Percentiles rank a stretch among this genome's conserved stretches.
Evolutionary conservation across 768 basidiomycete species (phyloP).

Genomic region (Hygrophorus pudorinus): DNA sequence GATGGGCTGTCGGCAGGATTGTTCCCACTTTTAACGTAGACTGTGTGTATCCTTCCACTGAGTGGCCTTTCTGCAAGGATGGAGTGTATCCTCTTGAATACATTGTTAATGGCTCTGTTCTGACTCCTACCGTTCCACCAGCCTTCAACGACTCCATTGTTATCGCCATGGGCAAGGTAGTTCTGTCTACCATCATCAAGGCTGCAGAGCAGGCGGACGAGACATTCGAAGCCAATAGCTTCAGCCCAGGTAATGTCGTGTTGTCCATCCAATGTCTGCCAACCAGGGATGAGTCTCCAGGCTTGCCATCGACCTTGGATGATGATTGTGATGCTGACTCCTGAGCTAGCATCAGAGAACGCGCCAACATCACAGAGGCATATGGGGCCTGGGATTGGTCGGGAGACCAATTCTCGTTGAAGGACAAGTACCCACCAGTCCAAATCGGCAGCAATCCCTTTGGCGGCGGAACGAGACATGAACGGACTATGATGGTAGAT

Average conservation of each 20-base stretch:
- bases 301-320: slow-evolving; percentile 22
- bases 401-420: not conserved
- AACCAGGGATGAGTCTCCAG: slow-evolving; percentile 21
- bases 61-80: not conserved
- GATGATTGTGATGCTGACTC: slow-evolving; percentile 23
- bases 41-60: slow-evolving; percentile 14
- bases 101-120: slow-evolving; percentile 18
- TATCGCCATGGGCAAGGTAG: slow-evolving; percentile 25
- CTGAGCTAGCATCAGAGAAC: slow-evolving; percentile 33
- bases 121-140: slow-evolving; percentile 30
- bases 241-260: slow-evolving; percentile 40
- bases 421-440: slow-evolving; percentile 24
- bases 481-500: slow-evolving; percentile 20
- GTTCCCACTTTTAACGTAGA: slow-evolving; percentile 21
- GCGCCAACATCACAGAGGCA: slow-evolving; percentile 19
- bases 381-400: slow-evolving; percentile 18
- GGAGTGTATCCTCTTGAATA: slow-evolving; percentile 19
- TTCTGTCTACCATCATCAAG: slow-evolving; percentile 3
- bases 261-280: slow-evolving; percentile 15
- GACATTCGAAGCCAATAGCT: slow-evolving; percentile 32
- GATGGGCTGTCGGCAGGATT: slow-evolving; percentile 33
- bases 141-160: slow-evolving; percentile 29
- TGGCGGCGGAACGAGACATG: slow-evolving; percentile 15
- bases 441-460: slow-evolving; percentile 15
- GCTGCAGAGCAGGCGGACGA: slow-evolving; percentile 15